Evolutionary conservation across 108 stramenopile species (phyloP), one percentile per base, ranked within the genome.

Genomic region (Cyclotella atomus): DNA sequence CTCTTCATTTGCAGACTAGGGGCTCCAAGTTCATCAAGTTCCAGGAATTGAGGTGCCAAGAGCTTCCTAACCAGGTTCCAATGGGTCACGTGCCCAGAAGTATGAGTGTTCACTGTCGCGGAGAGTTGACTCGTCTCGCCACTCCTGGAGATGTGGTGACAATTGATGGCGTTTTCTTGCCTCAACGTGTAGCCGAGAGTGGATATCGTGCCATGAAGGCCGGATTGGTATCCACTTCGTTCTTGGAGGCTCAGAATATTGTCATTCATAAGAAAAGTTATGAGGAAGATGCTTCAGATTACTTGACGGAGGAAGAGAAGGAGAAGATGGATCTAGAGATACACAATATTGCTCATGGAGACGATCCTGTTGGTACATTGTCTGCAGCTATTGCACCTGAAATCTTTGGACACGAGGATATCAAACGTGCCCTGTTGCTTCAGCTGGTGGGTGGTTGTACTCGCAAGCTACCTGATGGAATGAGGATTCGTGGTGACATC

Each of bases 341-440:
- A 65, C 57, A 60, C 27, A 62, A 71, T 19, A 87, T 93, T 43
- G 88, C 92, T 30, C 64, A 65, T 0, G 79, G 84, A 17, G 83
- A 88, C 12, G 95, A 96, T 85, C 92, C 95, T 19, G 83, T 92
- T 30, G 95, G 92, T 0, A 76, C 81, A 34, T 80, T 99, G 23
- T 83, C 95, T 27, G 59, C 79, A 20, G 77, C 83, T 46, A 96
- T 99, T 79, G 99, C 99, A 2, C 99, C 99, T 1, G 98, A 98
- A 86, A 99, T 99, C 36, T 99, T 91, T 77, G 99, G 99, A 21
- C 97, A 98, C 68, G 97, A 95, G 63, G 97, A 99, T 85, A 97
- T 99, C 55, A 99, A 99, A 80, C 85, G 91, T 35, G 97, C 99
- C 1, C 59, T 99, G 27, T 81, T 99, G 8, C 80, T 99, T 23